Evolutionary conservation across 164 flowering plant species (phyloP), one percentile per base, ranked within the genome.

Genomic region (Dillenia suffruticosa): DNA sequence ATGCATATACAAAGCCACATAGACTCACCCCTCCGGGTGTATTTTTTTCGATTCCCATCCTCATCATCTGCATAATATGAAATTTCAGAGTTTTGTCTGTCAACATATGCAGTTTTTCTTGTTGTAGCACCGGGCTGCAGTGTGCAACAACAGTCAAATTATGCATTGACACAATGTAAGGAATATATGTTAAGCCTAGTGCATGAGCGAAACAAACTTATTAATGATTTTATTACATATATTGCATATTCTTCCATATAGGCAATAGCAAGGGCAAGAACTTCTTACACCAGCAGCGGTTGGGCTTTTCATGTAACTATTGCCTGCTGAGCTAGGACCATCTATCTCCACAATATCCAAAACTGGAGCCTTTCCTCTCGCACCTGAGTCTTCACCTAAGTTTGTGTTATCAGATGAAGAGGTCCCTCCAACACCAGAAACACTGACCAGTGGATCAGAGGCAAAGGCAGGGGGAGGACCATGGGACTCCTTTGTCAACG

Each of bases 41-140:
- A 95, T 71, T 95, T 95, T 59, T 83, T 90, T 63, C 61, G 77
- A 58, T 78, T 83, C 60, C 80, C 91, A 74, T 95, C 99, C 76
- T 95, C 99, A 79, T 95, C 97, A 69, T 95, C 99, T 0, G 94
- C 97, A 76, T 79, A 90, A 77, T 95, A 92, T 58, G 82, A 83
- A n/a, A 81, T 71, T 71, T 90, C 97, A 16, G 99, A 88, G 71
- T 81, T 84, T 67, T 89, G 96, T 70, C 90, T 77, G 14, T 95
- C 99, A 49, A 76, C 83, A 71, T 74, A 10, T 70, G 79, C 71
- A 66, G 68, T 74, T 72, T 92, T 92, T 57, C 97, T 70, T 19
- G 97, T 87, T 61, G 92, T 85, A 40, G 97, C 92, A 66, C 85
- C 88, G 58, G 90, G 90, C 97, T 95, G 85, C 16, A 44, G 75